Evolutionary conservation across 345 rosid genomes (phyloP), one percentile per base, ranked within the genome.

Genomic region (Reutealis trisperma): DNA sequence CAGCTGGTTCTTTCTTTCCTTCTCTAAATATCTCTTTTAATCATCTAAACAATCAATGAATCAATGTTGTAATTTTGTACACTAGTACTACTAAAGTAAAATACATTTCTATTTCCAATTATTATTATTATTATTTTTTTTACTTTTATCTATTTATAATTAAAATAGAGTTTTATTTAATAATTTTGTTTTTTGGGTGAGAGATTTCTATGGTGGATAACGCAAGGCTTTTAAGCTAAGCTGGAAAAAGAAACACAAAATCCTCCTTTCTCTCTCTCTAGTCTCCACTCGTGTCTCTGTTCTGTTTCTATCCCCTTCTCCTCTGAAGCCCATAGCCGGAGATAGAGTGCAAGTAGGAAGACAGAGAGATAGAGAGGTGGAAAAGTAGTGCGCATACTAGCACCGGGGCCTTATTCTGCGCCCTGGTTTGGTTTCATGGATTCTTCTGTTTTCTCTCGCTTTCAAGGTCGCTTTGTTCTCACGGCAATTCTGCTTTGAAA

Each of bases 151-250:
- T 52, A 15, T 52, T 11, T 52, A 52, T 8, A 47, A 8, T 47
- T 47, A 10, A 47, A 47, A 47, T 13, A 55, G 22, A 57, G 7
- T 3, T 24, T 44, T n/a, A 41, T n/a, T 58, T 59, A 51, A 51
- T 24, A 21, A 15, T 62, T 11, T n/a, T 41, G 19, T 73, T 74
- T 61, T 51, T 22, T 71, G 74, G 78, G 66, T 76, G 80, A 15
- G 51, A 12, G 79, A 74, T 80, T 81, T 83, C 85, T 83, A 81
- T 63, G 86, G 89, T 77, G 87, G 87, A 83, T 75, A 88, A 81
- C 77, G 86, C 83, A 76, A 61, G 45, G 41, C 41, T 37, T 37
- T 37, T 37, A 37, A 37, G 58, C 63, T 1, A 83, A 85, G 82
- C 75, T 45, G 51, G 71, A 76, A 76, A 76, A 62, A 34, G 22